These are phyloP conservation scores for Penicillium italicum DNA, from an alignment of 2,329 filamentous ascomycete genomes.

Conservation along the genomic window DNA sequence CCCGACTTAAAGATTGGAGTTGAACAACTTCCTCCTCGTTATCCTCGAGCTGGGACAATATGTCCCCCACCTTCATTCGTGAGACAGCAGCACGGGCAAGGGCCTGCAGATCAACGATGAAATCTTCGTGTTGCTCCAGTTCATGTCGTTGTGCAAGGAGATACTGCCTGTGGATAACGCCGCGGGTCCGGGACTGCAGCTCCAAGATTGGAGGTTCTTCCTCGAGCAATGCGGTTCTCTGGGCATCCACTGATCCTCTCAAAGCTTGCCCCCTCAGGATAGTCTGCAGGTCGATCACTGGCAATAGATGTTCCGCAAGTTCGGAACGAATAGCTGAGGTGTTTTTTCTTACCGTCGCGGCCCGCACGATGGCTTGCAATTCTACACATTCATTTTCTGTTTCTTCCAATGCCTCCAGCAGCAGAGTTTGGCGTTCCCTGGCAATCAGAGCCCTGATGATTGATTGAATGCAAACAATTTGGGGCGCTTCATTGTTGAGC, in stretches of 20 bases:
- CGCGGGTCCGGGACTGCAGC: conserved; percentile 53
- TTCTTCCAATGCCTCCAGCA: conserved; percentile 42
- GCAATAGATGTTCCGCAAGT: conserved; percentile 28
- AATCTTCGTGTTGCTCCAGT: conserved; percentile 31
- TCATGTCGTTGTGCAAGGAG: conserved; percentile 29
- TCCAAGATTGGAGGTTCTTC: conserved; percentile 45
- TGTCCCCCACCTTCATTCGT: conserved; percentile 41
- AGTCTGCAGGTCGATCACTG: conserved; percentile 35
- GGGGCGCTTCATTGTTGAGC: conserved; percentile 26
- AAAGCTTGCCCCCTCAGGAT: conserved; percentile 30
- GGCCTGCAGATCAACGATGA: conserved; percentile 39
- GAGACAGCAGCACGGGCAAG: conserved; percentile 41
- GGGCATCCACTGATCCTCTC: conserved; percentile 31
- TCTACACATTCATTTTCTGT: conserved; percentile 40
- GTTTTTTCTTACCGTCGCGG: conserved; percentile 29
- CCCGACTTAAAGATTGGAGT: conserved; percentile 73
- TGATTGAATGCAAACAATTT: conserved; percentile 38
- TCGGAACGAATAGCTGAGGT: conserved; percentile 28
- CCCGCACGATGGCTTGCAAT: conserved; percentile 48
- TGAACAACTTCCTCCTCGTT: conserved; percentile 64
- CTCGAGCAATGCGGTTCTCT: conserved; percentile 41
- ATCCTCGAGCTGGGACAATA: conserved; percentile 67
- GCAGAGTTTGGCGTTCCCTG: conserved; percentile 39
- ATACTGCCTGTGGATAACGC: conserved; percentile 34
- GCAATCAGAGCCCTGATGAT: conserved; percentile 33